A percentile compares a stretch with the other conserved stretches of the same genome.
phyloP scores from a whole-genome alignment of 1,284 basidiomycete species.

The Gastroboletus turbinatus region DNA sequence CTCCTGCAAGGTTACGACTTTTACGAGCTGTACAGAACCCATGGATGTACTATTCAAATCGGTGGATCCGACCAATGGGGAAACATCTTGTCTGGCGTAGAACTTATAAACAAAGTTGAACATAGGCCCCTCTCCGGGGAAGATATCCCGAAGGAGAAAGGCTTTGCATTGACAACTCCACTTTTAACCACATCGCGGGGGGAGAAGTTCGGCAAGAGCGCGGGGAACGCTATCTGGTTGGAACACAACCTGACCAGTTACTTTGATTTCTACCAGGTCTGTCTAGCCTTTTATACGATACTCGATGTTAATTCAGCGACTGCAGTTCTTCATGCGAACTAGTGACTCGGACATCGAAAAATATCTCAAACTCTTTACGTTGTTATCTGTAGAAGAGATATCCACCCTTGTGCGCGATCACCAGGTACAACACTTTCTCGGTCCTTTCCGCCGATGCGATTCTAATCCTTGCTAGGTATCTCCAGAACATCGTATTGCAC shows the following conservation, averaged over 20 bases:
- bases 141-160: slow-evolving; percentile 41
- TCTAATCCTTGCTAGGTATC: slow-evolving; percentile 37
- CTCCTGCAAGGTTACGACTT: slow-evolving; percentile 98
- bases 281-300: slow-evolving; percentile 14
- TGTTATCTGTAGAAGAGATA: slow-evolving; percentile 66
- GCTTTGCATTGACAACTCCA: slow-evolving; percentile 90
- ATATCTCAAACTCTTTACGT: slow-evolving; percentile 84
- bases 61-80: slow-evolving; percentile 99
- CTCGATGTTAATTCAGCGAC: slow-evolving; percentile 1
- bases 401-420: slow-evolving; percentile 61
- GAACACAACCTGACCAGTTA: slow-evolving; percentile 74
- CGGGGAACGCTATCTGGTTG: slow-evolving; percentile 95
- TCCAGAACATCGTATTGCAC: slow-evolving; percentile 68
- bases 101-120: slow-evolving; percentile 64
- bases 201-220: slow-evolving; percentile 97
- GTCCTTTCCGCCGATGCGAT: not conserved
- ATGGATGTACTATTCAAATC: slow-evolving; percentile 83
- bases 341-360: slow-evolving; percentile 81
- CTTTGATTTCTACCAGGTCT: slow-evolving; percentile 90
- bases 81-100: slow-evolving; percentile 93
- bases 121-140: slow-evolving; percentile 32
- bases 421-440: slow-evolving; percentile 35
- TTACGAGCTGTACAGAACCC: slow-evolving; percentile 67
- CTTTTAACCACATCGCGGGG: slow-evolving; percentile 89
- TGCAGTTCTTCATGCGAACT: slow-evolving; percentile 86